Percentiles rank a stretch among this genome's conserved stretches.
Evolutionary conservation across 805 yeast genomes (phyloP).

Genomic region (Jamesozyma gamospora): DNA sequence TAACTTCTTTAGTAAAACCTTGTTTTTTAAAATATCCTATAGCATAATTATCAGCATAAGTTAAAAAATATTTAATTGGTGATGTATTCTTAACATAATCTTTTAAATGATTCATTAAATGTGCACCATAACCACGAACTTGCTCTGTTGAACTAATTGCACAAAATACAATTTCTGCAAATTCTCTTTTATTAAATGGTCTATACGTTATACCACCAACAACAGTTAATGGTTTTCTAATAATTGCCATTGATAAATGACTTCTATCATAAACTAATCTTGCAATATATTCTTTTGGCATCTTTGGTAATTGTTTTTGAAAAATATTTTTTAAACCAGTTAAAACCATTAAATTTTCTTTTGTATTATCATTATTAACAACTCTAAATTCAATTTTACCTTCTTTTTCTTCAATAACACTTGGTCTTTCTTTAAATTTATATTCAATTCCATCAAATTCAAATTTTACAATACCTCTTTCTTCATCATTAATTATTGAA

Average conservation of each 20-base stretch:
- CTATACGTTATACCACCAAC: conserved; percentile 97
- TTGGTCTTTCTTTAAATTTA: conserved; percentile 83
- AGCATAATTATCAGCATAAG: conserved; percentile 98
- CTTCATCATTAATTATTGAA: conserved; percentile 5
- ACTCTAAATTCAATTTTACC: conserved; percentile 92
- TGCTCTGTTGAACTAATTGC: conserved; percentile 97
- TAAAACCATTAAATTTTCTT: conserved; percentile 79
- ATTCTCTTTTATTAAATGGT: conserved; percentile 81
- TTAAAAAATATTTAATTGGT: conserved; percentile 73
- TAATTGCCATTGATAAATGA: conserved; percentile 93
- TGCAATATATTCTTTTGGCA: conserved; percentile 96
- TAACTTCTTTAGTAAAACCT: conserved; percentile 92
- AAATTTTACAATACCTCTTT: conserved; percentile 31
- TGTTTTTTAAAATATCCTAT: conserved; percentile 97
- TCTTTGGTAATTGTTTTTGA: conserved; percentile 94
- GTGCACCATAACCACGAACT: conserved; percentile 98
- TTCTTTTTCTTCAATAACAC: conserved; percentile 87
- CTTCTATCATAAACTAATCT: conserved; percentile 88
- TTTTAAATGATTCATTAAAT: conserved; percentile 92
- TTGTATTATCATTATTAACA: conserved; percentile 86
- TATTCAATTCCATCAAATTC: conserved; percentile 64
- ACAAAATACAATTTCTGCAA: conserved; percentile 97
- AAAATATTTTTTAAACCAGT: conserved; percentile 94
- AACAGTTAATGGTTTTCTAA: conserved; percentile 84
- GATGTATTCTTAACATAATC: conserved; percentile 89